These are phyloP conservation scores for Candida mesenterica DNA, from an alignment of 1,139 yeast genomes.

Conservation along the genomic window DNA sequence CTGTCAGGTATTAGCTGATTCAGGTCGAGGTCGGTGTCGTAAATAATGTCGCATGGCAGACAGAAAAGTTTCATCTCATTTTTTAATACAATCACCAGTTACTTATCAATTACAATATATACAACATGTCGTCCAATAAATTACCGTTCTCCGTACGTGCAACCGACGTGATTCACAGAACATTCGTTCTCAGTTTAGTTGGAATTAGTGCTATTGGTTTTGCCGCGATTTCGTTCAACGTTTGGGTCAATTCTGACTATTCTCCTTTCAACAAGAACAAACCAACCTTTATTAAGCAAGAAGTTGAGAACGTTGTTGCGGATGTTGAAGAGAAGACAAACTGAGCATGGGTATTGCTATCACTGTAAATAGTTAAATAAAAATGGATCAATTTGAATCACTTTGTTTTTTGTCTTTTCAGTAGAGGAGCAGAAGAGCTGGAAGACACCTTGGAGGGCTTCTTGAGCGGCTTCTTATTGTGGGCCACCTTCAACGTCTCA, in stretches of 20 bases:
- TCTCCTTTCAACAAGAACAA: constrained; percentile 44
- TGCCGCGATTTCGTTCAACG: constrained; percentile 24
- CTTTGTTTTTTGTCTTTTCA: constrained; percentile 1
- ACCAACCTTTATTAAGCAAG: constrained; percentile 36
- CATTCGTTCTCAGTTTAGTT: constrained; percentile 25
- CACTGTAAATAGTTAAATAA: background rate
- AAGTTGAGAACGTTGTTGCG: constrained; percentile 22
- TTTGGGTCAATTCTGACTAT: constrained; percentile 35
- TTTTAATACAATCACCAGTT: background rate
- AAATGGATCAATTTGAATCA: too few relatives aligned
- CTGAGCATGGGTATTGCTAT: background rate
- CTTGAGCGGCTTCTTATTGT: constrained; percentile 16
- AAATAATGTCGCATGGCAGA: background rate
- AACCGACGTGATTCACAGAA: constrained; percentile 28
- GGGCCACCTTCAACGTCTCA: constrained; percentile 21
- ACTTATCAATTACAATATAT: constrained; percentile 1
- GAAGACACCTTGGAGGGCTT: constrained; percentile 1
- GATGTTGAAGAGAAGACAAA: background rate
- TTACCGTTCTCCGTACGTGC: constrained; percentile 45
- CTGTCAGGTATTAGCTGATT: too few relatives aligned
- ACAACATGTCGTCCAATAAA: constrained; percentile 28
- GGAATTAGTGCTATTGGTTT: constrained; percentile 40
- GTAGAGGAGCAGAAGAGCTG: constrained; percentile 1
- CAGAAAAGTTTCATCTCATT: background rate
- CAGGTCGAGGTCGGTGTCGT: too few relatives aligned